Conservation (phyloP, 1,284 basidiomycete genomes). For the Fomitopsis schrenkii region DNA sequence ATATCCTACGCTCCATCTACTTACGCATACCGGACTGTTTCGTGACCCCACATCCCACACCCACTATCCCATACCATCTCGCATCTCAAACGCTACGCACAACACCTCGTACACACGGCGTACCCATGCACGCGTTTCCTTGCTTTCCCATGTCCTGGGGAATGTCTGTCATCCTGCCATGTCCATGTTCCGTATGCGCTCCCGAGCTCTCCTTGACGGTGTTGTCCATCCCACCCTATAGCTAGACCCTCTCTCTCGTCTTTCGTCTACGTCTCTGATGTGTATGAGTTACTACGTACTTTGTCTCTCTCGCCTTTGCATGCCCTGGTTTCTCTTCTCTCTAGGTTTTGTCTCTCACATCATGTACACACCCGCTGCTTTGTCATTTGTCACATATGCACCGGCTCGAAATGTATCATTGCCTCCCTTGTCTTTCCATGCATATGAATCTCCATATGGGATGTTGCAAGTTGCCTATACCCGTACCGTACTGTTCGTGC, state of each 20-base stretch:
- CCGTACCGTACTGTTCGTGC: too few species aligned
- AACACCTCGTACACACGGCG: neutral
- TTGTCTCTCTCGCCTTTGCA: slow-evolving; percentile 7
- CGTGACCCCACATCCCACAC: neutral
- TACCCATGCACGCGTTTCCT: slow-evolving; percentile 3
- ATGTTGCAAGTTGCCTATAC: too few species aligned
- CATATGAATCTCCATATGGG: too few species aligned
- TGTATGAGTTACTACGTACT: neutral
- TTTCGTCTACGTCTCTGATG: neutral
- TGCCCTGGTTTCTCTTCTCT: neutral
- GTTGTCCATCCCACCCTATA: slow-evolving; percentile 6
- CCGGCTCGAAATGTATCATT: slow-evolving; percentile 2
- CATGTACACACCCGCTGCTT: slow-evolving; percentile 6
- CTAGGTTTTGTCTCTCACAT: slow-evolving; percentile 5
- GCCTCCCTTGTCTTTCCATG: neutral
- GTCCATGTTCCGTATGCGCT: slow-evolving; percentile 5
- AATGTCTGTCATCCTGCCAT: slow-evolving; percentile 2
- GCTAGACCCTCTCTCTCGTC: neutral
- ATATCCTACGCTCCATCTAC: slow-evolving; percentile 14
- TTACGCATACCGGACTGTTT: neutral
- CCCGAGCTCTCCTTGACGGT: slow-evolving; percentile 3
- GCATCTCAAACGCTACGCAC: neutral
- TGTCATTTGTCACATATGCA: neutral
- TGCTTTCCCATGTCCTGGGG: slow-evolving; percentile 6
- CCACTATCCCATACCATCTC: neutral